These are phyloP conservation scores for Aspergillus calidoustus DNA, from an alignment of 2,329 filamentous ascomycete species.

Conservation along the genomic window DNA sequence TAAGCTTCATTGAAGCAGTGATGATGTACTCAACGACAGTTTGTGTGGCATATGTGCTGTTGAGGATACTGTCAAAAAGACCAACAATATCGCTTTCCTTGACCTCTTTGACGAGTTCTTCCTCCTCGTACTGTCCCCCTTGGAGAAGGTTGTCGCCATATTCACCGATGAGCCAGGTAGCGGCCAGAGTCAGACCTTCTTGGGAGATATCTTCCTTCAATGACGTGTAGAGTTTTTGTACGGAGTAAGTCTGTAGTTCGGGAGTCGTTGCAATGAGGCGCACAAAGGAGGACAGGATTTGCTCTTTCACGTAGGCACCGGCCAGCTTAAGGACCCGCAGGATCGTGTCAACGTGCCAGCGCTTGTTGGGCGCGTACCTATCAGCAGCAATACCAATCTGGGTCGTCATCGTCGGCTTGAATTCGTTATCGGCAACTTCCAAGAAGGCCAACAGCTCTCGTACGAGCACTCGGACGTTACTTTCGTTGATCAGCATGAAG, in stretches of 20 bases:
- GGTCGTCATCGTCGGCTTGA: slow-evolving; percentile 97
- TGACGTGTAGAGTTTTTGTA: slow-evolving; percentile 89
- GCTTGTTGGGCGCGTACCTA: slow-evolving; percentile 92
- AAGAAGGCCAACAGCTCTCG: slow-evolving; percentile 92
- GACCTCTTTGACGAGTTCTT: slow-evolving; percentile 81
- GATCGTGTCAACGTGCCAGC: slow-evolving; percentile 99
- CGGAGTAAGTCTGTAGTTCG: slow-evolving; percentile 93
- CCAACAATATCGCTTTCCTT: slow-evolving; percentile 90
- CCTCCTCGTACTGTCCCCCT: slow-evolving; percentile 91
- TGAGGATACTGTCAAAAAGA: slow-evolving; percentile 87
- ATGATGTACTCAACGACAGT: slow-evolving; percentile 94
- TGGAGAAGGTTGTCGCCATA: slow-evolving; percentile 89
- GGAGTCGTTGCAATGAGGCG: slow-evolving; percentile 92
- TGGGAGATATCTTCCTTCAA: slow-evolving; percentile 97
- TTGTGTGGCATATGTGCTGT: slow-evolving; percentile 92
- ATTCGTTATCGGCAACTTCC: slow-evolving; percentile 96
- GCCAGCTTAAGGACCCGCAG: slow-evolving; percentile 89
- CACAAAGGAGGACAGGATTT: slow-evolving; percentile 95
- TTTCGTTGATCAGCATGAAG: slow-evolving; percentile 97
- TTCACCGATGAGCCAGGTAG: slow-evolving; percentile 97
- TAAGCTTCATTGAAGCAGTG: slow-evolving; percentile 92
- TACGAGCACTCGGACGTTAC: slow-evolving; percentile 91
- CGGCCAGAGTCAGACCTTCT: slow-evolving; percentile 90
- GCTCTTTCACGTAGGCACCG: slow-evolving; percentile 96
- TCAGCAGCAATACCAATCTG: slow-evolving; percentile 98